A percentile compares a stretch with the other conserved stretches of the same genome.
Conservation (phyloP, 228 moss, liverwort and hornwort genomes). For the Sphagnum magellanicum region DNA sequence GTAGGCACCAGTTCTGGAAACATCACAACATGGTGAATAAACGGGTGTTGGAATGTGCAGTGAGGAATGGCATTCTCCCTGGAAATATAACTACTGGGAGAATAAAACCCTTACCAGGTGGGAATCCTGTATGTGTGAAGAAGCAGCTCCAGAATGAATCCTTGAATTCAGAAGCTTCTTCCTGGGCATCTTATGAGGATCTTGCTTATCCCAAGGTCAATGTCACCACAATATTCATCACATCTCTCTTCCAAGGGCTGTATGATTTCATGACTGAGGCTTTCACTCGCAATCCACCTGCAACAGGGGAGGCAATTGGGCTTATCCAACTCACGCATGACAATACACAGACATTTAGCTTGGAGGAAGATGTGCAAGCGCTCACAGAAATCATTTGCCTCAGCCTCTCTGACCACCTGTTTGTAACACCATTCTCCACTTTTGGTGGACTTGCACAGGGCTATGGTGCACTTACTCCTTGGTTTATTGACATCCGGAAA, state of each 20-base stretch:
- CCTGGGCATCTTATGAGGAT: background rate
- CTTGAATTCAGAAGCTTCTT: background rate
- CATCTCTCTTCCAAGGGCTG: slow-evolving; percentile 56
- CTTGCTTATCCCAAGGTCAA: background rate
- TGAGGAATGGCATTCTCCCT: slow-evolving; percentile 27
- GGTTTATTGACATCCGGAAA: slow-evolving; percentile 54
- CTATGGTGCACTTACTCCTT: slow-evolving; percentile 60
- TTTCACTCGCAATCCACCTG: slow-evolving; percentile 44
- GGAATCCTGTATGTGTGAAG: no score
- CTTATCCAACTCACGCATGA: slow-evolving; percentile 55
- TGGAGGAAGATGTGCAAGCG: slow-evolving; percentile 69
- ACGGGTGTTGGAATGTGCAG: slow-evolving; percentile 31
- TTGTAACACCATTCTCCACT: slow-evolving; percentile 72
- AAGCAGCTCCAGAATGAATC: background rate
- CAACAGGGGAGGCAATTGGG: slow-evolving; percentile 39
- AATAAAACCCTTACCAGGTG: no score
- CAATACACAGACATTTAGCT: slow-evolving; percentile 31
- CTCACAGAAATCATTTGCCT: slow-evolving; percentile 52
- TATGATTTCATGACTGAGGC: slow-evolving; percentile 32
- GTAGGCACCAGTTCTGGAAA: slow-evolving; percentile 16
- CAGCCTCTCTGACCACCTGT: slow-evolving; percentile 51
- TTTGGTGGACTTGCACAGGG: slow-evolving; percentile 71
- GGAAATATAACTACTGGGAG: background rate
- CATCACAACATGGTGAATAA: slow-evolving; percentile 22
- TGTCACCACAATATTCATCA: slow-evolving; percentile 43